A percentile compares a stretch with the other conserved stretches of the same genome.
phyloP scores from a whole-genome alignment of 768 basidiomycete genomes.

The Lentinula sp. region DNA sequence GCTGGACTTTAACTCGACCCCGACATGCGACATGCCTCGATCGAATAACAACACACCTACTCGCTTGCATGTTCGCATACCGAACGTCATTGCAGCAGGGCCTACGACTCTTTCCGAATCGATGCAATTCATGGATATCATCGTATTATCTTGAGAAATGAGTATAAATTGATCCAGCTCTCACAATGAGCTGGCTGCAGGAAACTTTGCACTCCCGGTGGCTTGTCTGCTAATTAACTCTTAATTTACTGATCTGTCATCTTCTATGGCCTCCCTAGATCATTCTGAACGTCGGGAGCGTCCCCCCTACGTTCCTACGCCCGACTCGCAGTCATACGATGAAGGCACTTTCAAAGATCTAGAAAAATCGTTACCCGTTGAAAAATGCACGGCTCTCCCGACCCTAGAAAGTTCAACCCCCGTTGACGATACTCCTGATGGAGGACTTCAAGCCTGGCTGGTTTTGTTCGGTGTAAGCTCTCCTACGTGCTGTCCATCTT shows the following conservation, averaged over 20 bases:
- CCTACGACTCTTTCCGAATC: not conserved
- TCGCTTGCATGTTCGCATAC: not conserved
- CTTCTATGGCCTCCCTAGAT: not conserved
- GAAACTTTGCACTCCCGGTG: not conserved
- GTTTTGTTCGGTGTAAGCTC: slow-evolving; percentile 3
- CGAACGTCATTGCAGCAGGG: not conserved
- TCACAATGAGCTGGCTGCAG: slow-evolving; percentile 2
- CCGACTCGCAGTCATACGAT: not conserved
- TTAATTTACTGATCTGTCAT: not conserved
- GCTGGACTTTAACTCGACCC: not conserved
- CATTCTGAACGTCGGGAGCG: not conserved
- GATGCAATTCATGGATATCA: not conserved
- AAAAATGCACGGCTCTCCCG: not conserved
- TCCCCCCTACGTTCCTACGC: not conserved
- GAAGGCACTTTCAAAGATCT: not conserved
- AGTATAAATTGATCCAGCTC: not conserved
- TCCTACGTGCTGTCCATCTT: not conserved
- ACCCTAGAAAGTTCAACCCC: not conserved
- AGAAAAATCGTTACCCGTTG: not conserved
- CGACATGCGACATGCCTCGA: slow-evolving; percentile 4
- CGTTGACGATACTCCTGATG: not conserved
- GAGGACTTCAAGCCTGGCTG: not conserved
- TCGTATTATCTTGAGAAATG: not conserved
- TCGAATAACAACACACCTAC: not conserved
- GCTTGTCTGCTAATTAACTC: not conserved